Percentiles rank a stretch among this genome's conserved stretches.
These are phyloP conservation scores for Populus ilicifolia DNA, from an alignment of 345 rosid genomes.

Conservation along the genomic window DNA sequence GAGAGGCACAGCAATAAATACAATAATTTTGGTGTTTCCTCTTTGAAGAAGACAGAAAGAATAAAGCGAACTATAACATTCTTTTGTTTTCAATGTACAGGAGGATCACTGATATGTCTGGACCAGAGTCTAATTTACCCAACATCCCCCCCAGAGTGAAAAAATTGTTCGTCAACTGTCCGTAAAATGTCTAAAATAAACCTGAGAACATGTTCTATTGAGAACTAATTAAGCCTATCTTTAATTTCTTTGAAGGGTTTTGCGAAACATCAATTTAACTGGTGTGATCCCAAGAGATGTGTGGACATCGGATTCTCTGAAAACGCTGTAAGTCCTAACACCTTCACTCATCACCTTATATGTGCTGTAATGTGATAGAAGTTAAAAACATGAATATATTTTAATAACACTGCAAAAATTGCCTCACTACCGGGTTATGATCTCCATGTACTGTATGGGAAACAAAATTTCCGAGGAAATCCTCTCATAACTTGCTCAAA, in stretches of 20 bases:
- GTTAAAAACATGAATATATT: too few relatives aligned
- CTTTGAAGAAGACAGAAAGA: neutral
- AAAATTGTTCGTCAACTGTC: neutral
- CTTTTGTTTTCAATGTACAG: neutral
- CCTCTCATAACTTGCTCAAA: too few relatives aligned
- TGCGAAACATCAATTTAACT: neutral
- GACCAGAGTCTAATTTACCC: neutral
- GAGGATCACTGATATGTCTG: conserved; percentile 2
- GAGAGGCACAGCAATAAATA: too few relatives aligned
- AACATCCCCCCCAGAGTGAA: neutral
- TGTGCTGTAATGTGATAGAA: neutral
- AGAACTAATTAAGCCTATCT: neutral
- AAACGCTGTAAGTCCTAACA: neutral
- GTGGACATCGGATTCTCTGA: neutral
- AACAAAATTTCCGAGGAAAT: too few relatives aligned
- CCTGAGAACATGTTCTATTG: neutral
- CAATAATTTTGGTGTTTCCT: too few relatives aligned
- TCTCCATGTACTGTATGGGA: too few relatives aligned
- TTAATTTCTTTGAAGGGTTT: neutral
- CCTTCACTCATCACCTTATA: neutral
- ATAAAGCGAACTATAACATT: neutral
- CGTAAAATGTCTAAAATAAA: neutral
- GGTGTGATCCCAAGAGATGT: neutral
- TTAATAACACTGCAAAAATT: too few relatives aligned
- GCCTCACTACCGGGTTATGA: too few relatives aligned